Evolutionary conservation across 257 asterid genomes (phyloP).

Genomic region (Verbascum thapsus): DNA sequence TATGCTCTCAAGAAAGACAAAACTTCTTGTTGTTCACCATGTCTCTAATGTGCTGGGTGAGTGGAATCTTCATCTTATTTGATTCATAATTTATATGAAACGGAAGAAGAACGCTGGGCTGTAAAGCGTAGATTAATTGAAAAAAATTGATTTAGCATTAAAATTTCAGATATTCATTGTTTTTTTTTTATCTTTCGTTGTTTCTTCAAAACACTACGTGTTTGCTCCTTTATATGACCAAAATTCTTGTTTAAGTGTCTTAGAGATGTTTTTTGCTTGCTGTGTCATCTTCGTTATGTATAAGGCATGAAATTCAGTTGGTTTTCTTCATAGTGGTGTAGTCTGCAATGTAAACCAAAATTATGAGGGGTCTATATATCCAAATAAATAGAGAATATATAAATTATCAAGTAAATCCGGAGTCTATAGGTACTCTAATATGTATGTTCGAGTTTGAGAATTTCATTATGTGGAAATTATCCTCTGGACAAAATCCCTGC

Average conservation of each 20-base stretch:
- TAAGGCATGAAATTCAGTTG: neutral
- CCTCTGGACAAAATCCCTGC: slow-evolving; percentile 10
- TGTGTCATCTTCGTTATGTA: slow-evolving; percentile 19
- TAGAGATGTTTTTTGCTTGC: slow-evolving; percentile 14
- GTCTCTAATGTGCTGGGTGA: slow-evolving; percentile 89
- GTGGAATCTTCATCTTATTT: slow-evolving; percentile 32
- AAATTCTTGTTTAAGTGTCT: slow-evolving; percentile 20
- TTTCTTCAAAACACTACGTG: neutral
- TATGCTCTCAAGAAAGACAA: slow-evolving; percentile 63
- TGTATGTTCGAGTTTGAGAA: slow-evolving; percentile 7
- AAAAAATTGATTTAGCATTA: no score
- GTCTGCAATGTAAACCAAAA: neutral
- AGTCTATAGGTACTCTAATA: no score
- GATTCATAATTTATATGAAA: slow-evolving; percentile 18
- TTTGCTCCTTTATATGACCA: slow-evolving; percentile 5
- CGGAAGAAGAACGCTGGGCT: slow-evolving; percentile 12
- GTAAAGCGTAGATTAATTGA: slow-evolving; percentile 9
- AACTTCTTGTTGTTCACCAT: slow-evolving; percentile 77
- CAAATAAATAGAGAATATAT: slow-evolving; percentile 10
- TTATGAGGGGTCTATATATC: neutral
- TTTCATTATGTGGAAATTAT: neutral
- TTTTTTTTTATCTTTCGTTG: no score
- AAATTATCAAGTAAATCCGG: no score
- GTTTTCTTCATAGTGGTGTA: slow-evolving; percentile 16
- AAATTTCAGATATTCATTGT: no score